Evolutionary conservation across 139 green algal genomes (phyloP).

Genomic region (Ettlia oleoabundans): DNA sequence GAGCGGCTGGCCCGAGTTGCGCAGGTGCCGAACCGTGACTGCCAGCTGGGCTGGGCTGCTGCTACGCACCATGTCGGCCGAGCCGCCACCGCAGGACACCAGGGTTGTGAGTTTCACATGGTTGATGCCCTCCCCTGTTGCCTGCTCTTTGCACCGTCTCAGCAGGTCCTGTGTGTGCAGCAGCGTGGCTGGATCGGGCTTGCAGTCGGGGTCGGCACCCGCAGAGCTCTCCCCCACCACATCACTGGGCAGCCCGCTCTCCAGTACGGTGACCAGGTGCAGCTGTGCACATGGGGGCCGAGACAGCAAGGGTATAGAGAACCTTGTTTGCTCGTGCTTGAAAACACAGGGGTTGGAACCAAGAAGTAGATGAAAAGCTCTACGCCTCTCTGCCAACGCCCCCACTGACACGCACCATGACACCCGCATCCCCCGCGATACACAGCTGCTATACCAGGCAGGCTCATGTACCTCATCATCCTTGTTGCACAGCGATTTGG

Average conservation of each 20-base stretch:
- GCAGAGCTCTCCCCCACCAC: slow-evolving; percentile 4
- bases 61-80: slow-evolving; percentile 24
- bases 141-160: slow-evolving; percentile 12
- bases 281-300: neutral
- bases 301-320: too few species aligned
- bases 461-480: slow-evolving; percentile 28
- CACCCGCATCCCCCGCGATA: too few species aligned
- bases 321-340: too few species aligned
- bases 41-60: too few species aligned
- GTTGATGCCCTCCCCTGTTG: neutral
- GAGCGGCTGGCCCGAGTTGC: too few species aligned
- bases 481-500: slow-evolving; percentile 23
- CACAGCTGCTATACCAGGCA: too few species aligned
- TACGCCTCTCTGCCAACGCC: too few species aligned
- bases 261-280: slow-evolving; percentile 45
- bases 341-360: neutral
- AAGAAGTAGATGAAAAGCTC: too few species aligned
- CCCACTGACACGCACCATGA: too few species aligned
- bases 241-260: slow-evolving; percentile 25
- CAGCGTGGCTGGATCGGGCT: slow-evolving; percentile 40
- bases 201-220: slow-evolving; percentile 29
- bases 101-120: slow-evolving; percentile 40
- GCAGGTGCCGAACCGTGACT: too few species aligned
- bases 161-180: slow-evolving; percentile 32
- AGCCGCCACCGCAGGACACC: slow-evolving; percentile 39